These are phyloP conservation scores for Cicer judaicum DNA, from an alignment of 306 rosid species.

Conservation along the genomic window DNA sequence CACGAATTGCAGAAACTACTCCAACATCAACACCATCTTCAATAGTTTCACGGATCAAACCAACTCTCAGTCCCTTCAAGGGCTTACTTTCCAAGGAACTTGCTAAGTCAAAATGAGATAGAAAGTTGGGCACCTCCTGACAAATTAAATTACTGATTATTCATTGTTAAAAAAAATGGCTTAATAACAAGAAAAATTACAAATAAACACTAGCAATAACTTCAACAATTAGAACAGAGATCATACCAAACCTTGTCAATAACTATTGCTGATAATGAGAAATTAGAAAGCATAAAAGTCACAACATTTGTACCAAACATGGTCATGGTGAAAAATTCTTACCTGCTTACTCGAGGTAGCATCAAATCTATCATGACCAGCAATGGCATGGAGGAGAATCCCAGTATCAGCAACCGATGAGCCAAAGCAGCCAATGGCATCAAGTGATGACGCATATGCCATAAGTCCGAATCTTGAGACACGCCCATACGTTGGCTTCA, in stretches of 20 bases:
- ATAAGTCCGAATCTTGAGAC: constrained; percentile 94
- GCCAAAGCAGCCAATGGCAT: constrained; percentile 96
- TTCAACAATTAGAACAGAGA: constrained; percentile 22
- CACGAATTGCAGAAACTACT: constrained; percentile 72
- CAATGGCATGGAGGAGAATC: constrained; percentile 83
- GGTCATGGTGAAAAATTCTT: constrained; percentile 29
- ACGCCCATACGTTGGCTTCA: constrained; percentile 97
- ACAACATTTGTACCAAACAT: constrained; percentile 23
- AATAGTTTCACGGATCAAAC: constrained; percentile 87
- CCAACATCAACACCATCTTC: constrained; percentile 83
- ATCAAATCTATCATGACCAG: constrained; percentile 91
- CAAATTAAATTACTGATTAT: constrained; percentile 30
- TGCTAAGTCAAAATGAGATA: constrained; percentile 54
- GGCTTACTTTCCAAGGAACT: constrained; percentile 76
- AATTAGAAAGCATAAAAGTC: constrained; percentile 8
- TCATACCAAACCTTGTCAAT: constrained; percentile 1
- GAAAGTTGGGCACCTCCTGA: constrained; percentile 81
- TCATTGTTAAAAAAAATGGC: constrained; percentile 31
- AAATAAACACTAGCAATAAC: constrained; percentile 24
- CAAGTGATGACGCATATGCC: constrained; percentile 97
- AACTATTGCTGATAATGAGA: constrained; percentile 17
- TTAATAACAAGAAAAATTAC: constrained; percentile 17
- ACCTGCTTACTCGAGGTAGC: constrained; percentile 92
- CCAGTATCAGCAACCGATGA: constrained; percentile 90
- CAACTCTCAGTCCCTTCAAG: constrained; percentile 84